phyloP scores from a whole-genome alignment of 225 moss, liverwort and hornwort genomes.

The Anthoceros angustus region DNA sequence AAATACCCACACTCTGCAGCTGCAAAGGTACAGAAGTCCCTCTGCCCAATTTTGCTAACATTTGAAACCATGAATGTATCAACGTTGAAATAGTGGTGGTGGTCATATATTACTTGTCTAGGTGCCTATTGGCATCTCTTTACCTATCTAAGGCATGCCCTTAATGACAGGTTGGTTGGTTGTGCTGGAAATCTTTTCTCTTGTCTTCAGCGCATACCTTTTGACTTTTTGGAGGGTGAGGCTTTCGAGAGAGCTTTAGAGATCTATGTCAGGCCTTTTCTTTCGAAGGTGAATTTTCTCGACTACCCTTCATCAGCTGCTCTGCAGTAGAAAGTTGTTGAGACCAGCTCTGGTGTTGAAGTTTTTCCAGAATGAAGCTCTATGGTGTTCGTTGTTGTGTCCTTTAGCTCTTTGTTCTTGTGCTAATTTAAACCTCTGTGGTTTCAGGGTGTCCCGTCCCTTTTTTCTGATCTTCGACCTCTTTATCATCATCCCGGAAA shows the following conservation, averaged over 20 bases:
- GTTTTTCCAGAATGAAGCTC: not conserved
- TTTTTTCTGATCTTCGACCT: conserved; percentile 80
- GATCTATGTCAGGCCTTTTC: conserved; percentile 61
- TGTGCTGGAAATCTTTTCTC: conserved; percentile 7
- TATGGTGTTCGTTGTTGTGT: not conserved
- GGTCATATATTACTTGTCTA: not conserved
- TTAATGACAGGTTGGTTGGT: conserved; percentile 4
- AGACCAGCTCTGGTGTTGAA: too few relatives aligned
- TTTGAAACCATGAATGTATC: not conserved
- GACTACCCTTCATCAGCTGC: not conserved
- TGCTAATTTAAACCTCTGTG: conserved; percentile 10
- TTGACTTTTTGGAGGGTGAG: conserved; percentile 70
- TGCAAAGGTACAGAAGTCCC: conserved; percentile 36
- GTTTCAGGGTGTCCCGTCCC: conserved; percentile 75
- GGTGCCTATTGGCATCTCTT: not conserved
- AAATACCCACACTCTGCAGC: conserved; percentile 89
- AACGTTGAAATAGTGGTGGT: not conserved
- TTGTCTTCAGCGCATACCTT: conserved; percentile 59
- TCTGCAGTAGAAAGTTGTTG: not conserved
- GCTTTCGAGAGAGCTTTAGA: conserved; percentile 48
- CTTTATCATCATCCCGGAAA: conserved; percentile 62
- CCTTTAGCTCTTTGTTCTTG: not conserved
- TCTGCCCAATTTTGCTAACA: not conserved
- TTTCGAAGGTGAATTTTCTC: conserved; percentile 34
- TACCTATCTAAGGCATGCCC: conserved; percentile 5